Conservation (phyloP, 768 basidiomycete genomes). For the Macrolepiota fuliginosa region DNA sequence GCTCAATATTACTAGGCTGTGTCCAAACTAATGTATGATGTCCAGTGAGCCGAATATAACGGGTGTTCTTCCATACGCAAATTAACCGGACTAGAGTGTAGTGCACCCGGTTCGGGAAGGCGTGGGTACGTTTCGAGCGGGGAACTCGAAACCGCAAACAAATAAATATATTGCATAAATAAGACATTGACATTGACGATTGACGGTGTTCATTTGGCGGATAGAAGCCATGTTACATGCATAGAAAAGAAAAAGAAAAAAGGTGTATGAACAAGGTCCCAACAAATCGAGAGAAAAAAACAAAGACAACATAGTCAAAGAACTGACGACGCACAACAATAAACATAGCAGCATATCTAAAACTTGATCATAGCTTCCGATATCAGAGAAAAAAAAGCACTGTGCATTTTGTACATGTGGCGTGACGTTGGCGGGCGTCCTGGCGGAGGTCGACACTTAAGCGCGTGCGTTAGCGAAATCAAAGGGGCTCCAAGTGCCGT, state of each 20-base stretch:
- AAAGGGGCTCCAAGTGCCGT: neutral
- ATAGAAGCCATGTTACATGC: neutral
- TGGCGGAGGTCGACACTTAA: no score
- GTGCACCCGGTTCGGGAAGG: no score
- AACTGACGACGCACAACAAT: neutral
- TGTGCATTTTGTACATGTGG: neutral
- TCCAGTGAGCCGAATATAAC: no score
- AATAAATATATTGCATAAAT: constrained; percentile 10
- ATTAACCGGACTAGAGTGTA: no score
- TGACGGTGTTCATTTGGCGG: neutral
- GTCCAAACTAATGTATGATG: neutral
- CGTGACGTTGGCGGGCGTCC: neutral
- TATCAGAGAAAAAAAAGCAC: neutral
- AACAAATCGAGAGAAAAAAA: neutral
- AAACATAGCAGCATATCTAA: constrained; percentile 10
- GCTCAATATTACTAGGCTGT: neutral
- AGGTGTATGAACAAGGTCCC: neutral
- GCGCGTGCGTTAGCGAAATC: neutral
- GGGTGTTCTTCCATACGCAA: no score
- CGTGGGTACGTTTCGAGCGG: no score
- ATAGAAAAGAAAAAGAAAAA: neutral
- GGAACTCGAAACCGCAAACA: neutral
- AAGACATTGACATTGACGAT: neutral
- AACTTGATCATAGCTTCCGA: neutral
- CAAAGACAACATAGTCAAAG: neutral